phyloP scores from a whole-genome alignment of 176 grass and related monocot genomes.

The Hordeum marinum region DNA sequence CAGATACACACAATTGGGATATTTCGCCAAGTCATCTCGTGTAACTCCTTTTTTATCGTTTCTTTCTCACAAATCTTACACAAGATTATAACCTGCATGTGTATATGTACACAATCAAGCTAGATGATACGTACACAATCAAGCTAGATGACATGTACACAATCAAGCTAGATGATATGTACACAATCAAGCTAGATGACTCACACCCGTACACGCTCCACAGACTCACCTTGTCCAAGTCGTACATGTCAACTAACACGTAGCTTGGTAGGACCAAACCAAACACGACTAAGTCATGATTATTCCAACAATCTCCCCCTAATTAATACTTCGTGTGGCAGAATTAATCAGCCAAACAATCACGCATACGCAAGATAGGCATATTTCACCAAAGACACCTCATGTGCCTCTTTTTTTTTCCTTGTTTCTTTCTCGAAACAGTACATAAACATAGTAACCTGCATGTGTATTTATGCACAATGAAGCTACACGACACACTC shows the following conservation, averaged over 20 bases:
- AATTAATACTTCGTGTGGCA: neutral
- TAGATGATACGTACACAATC: neutral
- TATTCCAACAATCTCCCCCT: neutral
- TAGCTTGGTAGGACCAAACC: neutral
- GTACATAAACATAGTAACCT: neutral
- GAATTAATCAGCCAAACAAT: neutral
- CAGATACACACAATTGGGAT: neutral
- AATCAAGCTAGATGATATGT: neutral
- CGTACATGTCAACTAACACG: neutral
- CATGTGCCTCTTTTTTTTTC: neutral
- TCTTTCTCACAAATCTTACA: neutral
- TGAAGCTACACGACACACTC: neutral
- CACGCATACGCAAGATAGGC: neutral
- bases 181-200: neutral
- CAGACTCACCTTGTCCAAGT: neutral
- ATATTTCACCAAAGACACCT: neutral
- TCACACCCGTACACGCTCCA: neutral
- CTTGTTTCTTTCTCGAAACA: neutral
- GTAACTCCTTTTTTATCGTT: neutral
- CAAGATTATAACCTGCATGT: neutral
- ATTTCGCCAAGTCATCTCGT: neutral
- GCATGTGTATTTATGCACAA: neutral
- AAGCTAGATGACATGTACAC: too few relatives aligned
- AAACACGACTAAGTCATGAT: too few relatives aligned
- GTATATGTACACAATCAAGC: neutral